phyloP scores from a whole-genome alignment of 129 eudicot species.

The Cynara cardunculus region DNA sequence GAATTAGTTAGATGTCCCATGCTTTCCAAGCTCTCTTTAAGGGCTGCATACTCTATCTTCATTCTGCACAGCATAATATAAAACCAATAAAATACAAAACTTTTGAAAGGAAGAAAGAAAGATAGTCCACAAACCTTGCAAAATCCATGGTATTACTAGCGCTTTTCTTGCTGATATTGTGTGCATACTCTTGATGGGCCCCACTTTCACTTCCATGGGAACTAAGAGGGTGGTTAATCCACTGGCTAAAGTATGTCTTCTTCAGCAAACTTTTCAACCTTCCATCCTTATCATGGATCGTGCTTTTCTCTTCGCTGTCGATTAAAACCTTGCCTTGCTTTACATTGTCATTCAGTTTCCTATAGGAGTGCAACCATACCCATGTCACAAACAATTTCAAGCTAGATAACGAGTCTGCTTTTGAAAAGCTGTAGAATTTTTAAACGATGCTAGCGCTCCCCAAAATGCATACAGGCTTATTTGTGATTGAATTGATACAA shows the following conservation, averaged over 20 bases:
- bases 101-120: background rate
- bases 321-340: constrained; percentile 38
- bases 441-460: background rate
- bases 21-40: constrained; percentile 81
- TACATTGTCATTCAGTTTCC: constrained; percentile 40
- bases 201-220: constrained; percentile 38
- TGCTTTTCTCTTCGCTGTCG: constrained; percentile 38
- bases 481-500: background rate
- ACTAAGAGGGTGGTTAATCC: constrained; percentile 52
- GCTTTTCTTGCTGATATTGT: constrained; percentile 30
- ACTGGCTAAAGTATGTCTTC: constrained; percentile 59
- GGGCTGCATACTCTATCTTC: constrained; percentile 75
- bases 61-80: constrained; percentile 44
- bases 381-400: background rate
- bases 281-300: constrained; percentile 59
- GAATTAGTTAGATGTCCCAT: constrained; percentile 72
- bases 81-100: background rate
- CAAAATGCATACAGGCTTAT: background rate
- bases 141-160: constrained; percentile 48
- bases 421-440: background rate
- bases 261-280: constrained; percentile 61
- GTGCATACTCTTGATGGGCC: constrained; percentile 37
- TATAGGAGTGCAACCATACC: constrained; percentile 17
- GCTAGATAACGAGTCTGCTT: background rate
- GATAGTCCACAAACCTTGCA: constrained; percentile 55